These are phyloP conservation scores for Puccinia hordei DNA, from an alignment of 1,284 basidiomycete species.

Conservation along the genomic window DNA sequence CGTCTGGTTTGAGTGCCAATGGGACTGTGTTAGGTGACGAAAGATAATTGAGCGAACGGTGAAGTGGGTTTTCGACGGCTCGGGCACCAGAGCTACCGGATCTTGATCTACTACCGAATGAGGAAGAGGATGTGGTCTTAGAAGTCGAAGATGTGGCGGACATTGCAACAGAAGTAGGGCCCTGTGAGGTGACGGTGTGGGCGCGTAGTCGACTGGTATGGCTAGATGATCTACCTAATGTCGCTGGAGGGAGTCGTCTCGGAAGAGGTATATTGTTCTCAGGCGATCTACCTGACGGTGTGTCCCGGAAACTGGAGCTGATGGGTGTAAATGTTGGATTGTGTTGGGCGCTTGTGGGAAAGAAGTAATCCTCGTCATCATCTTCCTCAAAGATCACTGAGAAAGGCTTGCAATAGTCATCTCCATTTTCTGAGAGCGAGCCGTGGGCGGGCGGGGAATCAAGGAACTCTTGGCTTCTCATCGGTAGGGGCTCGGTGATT, in stretches of 20 bases:
- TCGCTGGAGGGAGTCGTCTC: constrained; percentile 11
- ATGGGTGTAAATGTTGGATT: not conserved
- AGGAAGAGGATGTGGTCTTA: not conserved
- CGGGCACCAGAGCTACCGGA: not conserved
- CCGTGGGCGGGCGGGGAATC: not conserved
- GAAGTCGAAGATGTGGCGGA: not conserved
- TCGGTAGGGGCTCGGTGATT: not conserved
- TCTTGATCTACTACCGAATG: not conserved
- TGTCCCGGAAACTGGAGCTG: not conserved
- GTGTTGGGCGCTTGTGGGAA: not conserved
- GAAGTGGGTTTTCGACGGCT: not conserved
- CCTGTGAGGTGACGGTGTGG: not conserved
- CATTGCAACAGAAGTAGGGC: not conserved
- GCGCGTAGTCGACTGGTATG: not conserved
- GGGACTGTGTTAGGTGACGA: not conserved
- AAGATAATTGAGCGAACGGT: not conserved
- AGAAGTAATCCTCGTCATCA: constrained; percentile 7
- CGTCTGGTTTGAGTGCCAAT: constrained; percentile 23
- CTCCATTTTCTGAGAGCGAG: not conserved
- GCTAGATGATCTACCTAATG: not conserved
- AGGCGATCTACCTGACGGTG: not conserved
- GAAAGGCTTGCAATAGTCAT: constrained; percentile 13
- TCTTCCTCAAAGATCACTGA: constrained; percentile 27
- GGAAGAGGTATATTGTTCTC: not conserved
- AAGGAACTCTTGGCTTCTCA: not conserved